phyloP scores from a whole-genome alignment of 2,329 filamentous ascomycete genomes.

The Myriosclerotinia duriaeana region DNA sequence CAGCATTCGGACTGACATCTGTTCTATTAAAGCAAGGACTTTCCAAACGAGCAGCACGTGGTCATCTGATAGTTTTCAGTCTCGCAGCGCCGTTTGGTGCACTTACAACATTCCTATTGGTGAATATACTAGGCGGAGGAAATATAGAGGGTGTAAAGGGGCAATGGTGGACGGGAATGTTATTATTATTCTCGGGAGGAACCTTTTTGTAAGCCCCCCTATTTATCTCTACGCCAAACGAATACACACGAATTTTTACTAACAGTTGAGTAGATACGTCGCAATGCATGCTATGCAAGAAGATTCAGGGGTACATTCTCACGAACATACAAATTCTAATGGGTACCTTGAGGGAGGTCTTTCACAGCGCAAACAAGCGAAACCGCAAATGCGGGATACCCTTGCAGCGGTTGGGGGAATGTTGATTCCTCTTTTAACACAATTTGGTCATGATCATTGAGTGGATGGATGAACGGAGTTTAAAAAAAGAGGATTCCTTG shows the following conservation, averaged over 20 bases:
- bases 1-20: slow-evolving; percentile 90
- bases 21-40: slow-evolving; percentile 87
- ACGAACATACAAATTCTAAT: slow-evolving; percentile 48
- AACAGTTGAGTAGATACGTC: slow-evolving; percentile 66
- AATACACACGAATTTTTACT: slow-evolving; percentile 23
- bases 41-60: slow-evolving; percentile 78
- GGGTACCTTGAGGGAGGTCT: slow-evolving; percentile 53
- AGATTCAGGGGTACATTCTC: slow-evolving; percentile 47
- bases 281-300: slow-evolving; percentile 99
- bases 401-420: slow-evolving; percentile 72
- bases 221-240: background rate
- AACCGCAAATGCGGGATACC: slow-evolving; percentile 66
- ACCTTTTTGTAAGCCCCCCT: slow-evolving; percentile 77
- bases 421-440: slow-evolving; percentile 73
- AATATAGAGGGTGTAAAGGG: slow-evolving; percentile 53
- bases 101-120: slow-evolving; percentile 75
- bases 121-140: slow-evolving; percentile 69
- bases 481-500: background rate
- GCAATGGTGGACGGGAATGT: slow-evolving; percentile 86
- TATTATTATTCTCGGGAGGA: slow-evolving; percentile 91
- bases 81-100: slow-evolving; percentile 86
- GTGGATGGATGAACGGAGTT: slow-evolving; percentile 6
- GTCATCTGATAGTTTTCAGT: slow-evolving; percentile 87
- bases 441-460: slow-evolving; percentile 71
- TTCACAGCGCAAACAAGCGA: slow-evolving; percentile 52